phyloP scores from a whole-genome alignment of 2,329 filamentous ascomycete species.

The Aspergillus japonicus region DNA sequence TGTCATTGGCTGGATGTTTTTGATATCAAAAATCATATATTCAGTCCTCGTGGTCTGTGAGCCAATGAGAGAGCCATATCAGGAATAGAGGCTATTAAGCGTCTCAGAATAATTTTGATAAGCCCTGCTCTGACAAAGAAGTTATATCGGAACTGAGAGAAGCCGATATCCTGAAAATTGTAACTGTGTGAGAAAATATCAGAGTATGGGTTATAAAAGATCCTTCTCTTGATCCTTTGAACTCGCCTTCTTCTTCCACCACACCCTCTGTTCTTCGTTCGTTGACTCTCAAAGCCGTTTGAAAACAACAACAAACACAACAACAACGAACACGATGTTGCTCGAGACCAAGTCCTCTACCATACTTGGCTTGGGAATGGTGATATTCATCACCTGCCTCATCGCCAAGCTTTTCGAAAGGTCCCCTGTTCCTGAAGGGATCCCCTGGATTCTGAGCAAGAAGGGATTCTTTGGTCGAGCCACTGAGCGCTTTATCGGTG shows the following conservation, averaged over 20 bases:
- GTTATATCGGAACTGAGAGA: not conserved
- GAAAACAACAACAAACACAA: not conserved
- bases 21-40: not conserved
- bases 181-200: not conserved
- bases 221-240: not conserved
- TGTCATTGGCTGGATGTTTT: not conserved
- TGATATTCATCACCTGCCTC: constrained; percentile 10
- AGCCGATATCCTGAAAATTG: not conserved
- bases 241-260: not conserved
- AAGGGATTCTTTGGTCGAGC: constrained; percentile 11
- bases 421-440: constrained; percentile 11
- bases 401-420: constrained; percentile 17
- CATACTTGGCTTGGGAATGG: constrained; percentile 2
- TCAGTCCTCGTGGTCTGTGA: not conserved
- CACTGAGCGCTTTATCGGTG: constrained; percentile 14
- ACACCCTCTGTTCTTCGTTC: not conserved
- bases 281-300: not conserved
- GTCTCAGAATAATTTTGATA: not conserved
- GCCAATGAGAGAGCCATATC: not conserved
- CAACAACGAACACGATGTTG: constrained; percentile 6
- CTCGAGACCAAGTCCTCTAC: constrained; percentile 1
- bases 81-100: not conserved
- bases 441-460: constrained; percentile 14
- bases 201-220: not conserved
- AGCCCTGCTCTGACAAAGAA: not conserved